Evolutionary conservation across 2,329 filamentous ascomycete genomes (phyloP).

Genomic region (Aspergillus tanneri): DNA sequence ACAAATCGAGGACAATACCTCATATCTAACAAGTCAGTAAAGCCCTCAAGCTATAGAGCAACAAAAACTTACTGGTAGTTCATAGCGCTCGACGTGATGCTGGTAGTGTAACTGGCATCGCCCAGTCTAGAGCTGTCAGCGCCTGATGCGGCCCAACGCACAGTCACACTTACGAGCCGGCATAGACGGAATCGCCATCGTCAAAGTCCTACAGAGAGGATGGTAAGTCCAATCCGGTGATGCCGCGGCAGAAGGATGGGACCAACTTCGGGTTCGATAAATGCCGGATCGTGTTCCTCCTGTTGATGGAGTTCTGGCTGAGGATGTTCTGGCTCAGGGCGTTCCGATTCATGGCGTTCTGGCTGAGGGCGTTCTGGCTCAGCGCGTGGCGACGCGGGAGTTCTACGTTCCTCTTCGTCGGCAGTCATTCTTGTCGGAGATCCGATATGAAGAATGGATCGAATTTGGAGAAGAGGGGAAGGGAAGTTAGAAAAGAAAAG

Average conservation of each 20-base stretch:
- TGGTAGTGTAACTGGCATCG: slow-evolving; percentile 31
- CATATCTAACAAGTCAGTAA: slow-evolving; percentile 29
- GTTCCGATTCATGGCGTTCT: too few relatives aligned
- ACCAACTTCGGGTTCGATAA: slow-evolving; percentile 31
- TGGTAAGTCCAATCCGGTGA: neutral
- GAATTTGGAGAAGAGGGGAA: too few relatives aligned
- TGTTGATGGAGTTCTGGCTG: too few relatives aligned
- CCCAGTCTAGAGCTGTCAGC: slow-evolving; percentile 21
- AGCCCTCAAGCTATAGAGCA: neutral
- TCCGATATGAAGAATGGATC: too few relatives aligned
- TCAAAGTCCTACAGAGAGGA: slow-evolving; percentile 19
- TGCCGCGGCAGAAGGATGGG: neutral
- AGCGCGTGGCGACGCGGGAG: too few relatives aligned
- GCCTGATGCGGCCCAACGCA: neutral
- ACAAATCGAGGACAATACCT: too few relatives aligned
- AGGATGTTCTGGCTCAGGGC: too few relatives aligned
- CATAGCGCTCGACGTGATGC: slow-evolving; percentile 32
- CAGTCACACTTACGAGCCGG: slow-evolving; percentile 26
- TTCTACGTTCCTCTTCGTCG: too few relatives aligned
- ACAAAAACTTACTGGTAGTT: slow-evolving; percentile 29
- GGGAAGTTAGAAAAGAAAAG: too few relatives aligned
- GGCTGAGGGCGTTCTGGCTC: too few relatives aligned
- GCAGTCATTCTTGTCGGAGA: too few relatives aligned
- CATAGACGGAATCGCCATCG: slow-evolving; percentile 29
- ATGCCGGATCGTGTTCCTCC: slow-evolving; percentile 9